These are phyloP conservation scores for Binderoboletus segoi DNA, from an alignment of 1,284 basidiomycete species.

Conservation along the genomic window DNA sequence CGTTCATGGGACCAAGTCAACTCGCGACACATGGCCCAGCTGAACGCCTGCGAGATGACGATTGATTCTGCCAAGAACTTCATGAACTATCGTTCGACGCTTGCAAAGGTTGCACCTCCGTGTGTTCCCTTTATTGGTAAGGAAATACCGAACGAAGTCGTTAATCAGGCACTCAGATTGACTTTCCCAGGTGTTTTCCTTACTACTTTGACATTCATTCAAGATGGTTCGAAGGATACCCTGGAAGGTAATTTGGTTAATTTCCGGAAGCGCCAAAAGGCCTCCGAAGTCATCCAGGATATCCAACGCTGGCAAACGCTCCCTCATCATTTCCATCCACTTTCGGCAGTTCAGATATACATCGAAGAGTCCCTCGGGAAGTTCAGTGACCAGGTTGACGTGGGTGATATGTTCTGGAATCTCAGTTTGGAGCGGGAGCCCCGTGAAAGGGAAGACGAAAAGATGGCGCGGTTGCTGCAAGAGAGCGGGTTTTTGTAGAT, in stretches of 20 bases:
- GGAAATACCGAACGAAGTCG: constrained; percentile 22
- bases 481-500: constrained; percentile 83
- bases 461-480: constrained; percentile 86
- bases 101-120: constrained; percentile 87
- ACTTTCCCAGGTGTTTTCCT: constrained; percentile 81
- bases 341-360: constrained; percentile 72
- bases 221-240: constrained; percentile 95
- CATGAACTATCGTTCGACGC: constrained; percentile 84
- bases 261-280: constrained; percentile 93
- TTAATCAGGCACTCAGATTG: constrained; percentile 1
- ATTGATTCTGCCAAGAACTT: constrained; percentile 94
- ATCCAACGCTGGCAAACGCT: constrained; percentile 95
- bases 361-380: constrained; percentile 78
- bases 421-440: constrained; percentile 88
- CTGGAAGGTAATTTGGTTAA: constrained; percentile 85
- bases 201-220: constrained; percentile 94
- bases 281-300: constrained; percentile 93
- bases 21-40: constrained; percentile 68
- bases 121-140: constrained; percentile 97
- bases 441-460: constrained; percentile 90
- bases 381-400: constrained; percentile 62
- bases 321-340: constrained; percentile 82
- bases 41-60: constrained; percentile 75
- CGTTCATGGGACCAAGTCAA: constrained; percentile 94
- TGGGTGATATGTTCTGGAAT: constrained; percentile 80